A percentile compares a stretch with the other conserved stretches of the same genome.
These are phyloP conservation scores for Gardenia jasminoides DNA, from an alignment of 257 asterid species.

Conservation along the genomic window DNA sequence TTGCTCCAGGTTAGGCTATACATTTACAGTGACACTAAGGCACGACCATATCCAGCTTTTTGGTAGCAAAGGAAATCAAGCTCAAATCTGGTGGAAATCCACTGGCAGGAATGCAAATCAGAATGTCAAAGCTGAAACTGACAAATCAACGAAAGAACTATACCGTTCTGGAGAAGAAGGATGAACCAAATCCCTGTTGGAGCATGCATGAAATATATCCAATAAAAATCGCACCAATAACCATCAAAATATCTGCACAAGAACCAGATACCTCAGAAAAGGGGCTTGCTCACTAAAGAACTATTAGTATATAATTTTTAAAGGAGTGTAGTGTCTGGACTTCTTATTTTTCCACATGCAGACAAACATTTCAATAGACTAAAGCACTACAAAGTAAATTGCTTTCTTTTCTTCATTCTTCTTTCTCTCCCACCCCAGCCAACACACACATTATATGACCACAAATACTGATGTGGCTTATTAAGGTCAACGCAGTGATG, in stretches of 20 bases:
- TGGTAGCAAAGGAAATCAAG: background rate
- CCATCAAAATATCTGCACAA: slow-evolving; percentile 82
- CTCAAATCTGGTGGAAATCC: background rate
- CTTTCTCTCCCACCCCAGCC: background rate
- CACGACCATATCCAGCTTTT: background rate
- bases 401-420: background rate
- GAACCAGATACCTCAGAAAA: slow-evolving; percentile 18
- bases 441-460: background rate
- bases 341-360: background rate
- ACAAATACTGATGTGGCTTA: background rate
- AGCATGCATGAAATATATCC: slow-evolving; percentile 74
- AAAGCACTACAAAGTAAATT: background rate
- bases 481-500: background rate
- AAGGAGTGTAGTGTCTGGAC: background rate
- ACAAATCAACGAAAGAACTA: slow-evolving; percentile 1
- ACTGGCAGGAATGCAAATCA: background rate
- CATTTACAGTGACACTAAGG: slow-evolving; percentile 2
- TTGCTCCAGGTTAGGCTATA: background rate
- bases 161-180: slow-evolving; percentile 60
- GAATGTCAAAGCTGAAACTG: background rate
- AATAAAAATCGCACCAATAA: slow-evolving; percentile 71
- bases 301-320: background rate
- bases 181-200: slow-evolving; percentile 87
- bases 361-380: background rate
- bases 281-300: slow-evolving; percentile 1